phyloP scores from a whole-genome alignment of 2,329 filamentous ascomycete genomes.

The Elsinoe fawcettii region DNA sequence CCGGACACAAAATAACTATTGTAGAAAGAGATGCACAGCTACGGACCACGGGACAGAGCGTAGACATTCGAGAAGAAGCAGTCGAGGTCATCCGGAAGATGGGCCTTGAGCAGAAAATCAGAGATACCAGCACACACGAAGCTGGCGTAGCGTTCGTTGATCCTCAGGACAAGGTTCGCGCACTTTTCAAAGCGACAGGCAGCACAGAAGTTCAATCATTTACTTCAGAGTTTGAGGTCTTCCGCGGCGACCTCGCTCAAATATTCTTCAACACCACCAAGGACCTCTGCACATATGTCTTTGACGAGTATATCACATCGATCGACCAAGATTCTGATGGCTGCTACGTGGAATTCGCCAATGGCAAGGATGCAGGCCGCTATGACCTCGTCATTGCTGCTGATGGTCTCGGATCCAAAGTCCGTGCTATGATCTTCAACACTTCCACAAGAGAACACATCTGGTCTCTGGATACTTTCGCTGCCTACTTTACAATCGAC shows the following conservation, averaged over 20 bases:
- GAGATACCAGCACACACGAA: constrained; percentile 33
- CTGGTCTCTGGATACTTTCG: constrained; percentile 20
- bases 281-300: constrained; percentile 26
- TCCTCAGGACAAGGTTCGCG: constrained; percentile 20
- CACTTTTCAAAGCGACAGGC: constrained; percentile 22
- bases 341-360: constrained; percentile 36
- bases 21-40: constrained; percentile 36
- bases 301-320: constrained; percentile 27
- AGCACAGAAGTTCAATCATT: constrained; percentile 28
- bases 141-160: constrained; percentile 36
- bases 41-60: constrained; percentile 36
- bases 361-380: constrained; percentile 23
- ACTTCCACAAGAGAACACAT: constrained; percentile 16
- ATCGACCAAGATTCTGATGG: constrained; percentile 32
- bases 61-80: constrained; percentile 39
- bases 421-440: constrained; percentile 19
- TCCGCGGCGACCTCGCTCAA: constrained; percentile 30
- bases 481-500: constrained; percentile 26
- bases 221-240: constrained; percentile 33
- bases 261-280: constrained; percentile 26
- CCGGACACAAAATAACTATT: constrained; percentile 34
- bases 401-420: constrained; percentile 23
- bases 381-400: constrained; percentile 24
- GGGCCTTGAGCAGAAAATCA: constrained; percentile 33
- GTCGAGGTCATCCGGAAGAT: constrained; percentile 36